Conservation (phyloP, 441 rosid species). For the Aleurites moluccanus region DNA sequence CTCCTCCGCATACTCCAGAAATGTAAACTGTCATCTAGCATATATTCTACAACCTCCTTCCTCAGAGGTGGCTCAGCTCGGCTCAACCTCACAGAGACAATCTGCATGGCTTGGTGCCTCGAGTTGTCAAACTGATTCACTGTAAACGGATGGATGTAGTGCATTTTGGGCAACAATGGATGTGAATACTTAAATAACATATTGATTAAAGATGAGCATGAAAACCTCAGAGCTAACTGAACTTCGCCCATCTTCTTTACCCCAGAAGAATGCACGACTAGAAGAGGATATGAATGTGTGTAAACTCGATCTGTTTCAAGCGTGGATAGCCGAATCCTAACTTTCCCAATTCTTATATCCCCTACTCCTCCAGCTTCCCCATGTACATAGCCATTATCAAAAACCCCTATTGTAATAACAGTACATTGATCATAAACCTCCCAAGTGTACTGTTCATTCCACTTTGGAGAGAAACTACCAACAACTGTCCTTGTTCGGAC, state of each 20-base stretch:
- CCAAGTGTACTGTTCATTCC: slow-evolving; percentile 98
- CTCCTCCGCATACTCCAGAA: slow-evolving; percentile 97
- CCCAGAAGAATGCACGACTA: slow-evolving; percentile 68
- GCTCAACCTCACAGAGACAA: slow-evolving; percentile 72
- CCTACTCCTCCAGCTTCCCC: slow-evolving; percentile 36
- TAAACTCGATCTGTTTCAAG: slow-evolving; percentile 83
- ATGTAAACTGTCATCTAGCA: slow-evolving; percentile 86
- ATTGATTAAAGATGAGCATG: slow-evolving; percentile 66
- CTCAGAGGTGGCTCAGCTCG: slow-evolving; percentile 88
- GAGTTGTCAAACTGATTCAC: slow-evolving; percentile 73
- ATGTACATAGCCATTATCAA: slow-evolving; percentile 67
- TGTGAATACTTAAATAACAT: slow-evolving; percentile 82
- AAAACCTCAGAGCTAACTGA: slow-evolving; percentile 81
- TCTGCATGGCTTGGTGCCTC: slow-evolving; percentile 87
- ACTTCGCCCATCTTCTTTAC: slow-evolving; percentile 83
- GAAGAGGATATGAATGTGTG: slow-evolving; percentile 85
- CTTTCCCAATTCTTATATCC: slow-evolving; percentile 80
- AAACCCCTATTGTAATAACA: slow-evolving; percentile 80
- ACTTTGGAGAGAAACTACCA: slow-evolving; percentile 67
- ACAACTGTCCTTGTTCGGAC: slow-evolving; percentile 80
- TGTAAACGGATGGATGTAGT: slow-evolving; percentile 77
- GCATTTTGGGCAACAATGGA: slow-evolving; percentile 87
- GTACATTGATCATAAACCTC: slow-evolving; percentile 94
- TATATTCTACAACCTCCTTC: slow-evolving; percentile 83
- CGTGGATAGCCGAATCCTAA: slow-evolving; percentile 82